Evolutionary conservation across 2,329 filamentous ascomycete genomes (phyloP), one percentile per base, ranked within the genome.

Genomic region (Dendrostoma leiphaemia): DNA sequence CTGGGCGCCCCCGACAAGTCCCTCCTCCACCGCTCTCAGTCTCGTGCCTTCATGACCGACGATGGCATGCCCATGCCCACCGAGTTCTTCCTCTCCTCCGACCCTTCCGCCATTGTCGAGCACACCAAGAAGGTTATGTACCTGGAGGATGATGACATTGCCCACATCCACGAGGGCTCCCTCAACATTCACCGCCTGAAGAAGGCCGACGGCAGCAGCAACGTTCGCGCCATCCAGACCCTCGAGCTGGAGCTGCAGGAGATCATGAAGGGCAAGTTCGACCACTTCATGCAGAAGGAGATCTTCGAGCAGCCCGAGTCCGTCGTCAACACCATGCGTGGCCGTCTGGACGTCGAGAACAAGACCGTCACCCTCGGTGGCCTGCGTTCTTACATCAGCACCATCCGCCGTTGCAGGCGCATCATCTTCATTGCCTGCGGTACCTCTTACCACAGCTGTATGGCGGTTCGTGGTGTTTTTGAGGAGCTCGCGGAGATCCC

Each of bases 281-380:
- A 99, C 74, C 94, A 99, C 80, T 99, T 97, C 82, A 99, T 99
- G 94, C 94, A 99, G 74, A 99, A 99, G 85, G 94, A 99, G 75
- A 99, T 99, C 69, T 99, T 99, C 74, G 94, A 99, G 82, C 94
- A 99, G 81, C 94, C 94, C 69, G 94, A 99, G 78, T 99, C 94
- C 13, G 91, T 99, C 59, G 87, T 99, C 79, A 99, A 99, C 84
- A 97, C 94, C 63, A 99, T 99, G 94, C 91, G 94, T 85, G 94
- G 94, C 76, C 94, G 94, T 78, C 81, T 99, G 66, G 94, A 99
- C 74, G 81, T 89, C 57, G 88, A 85, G 66, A 96, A 97, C 81
- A 96, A 95, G 83, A 89, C 85, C 55, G 92, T 99, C 65, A 97
- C 93, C 9, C 86, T 99, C 24, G 94, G 94, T 81, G 94, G 94